Evolutionary conservation across 2,329 filamentous ascomycete genomes (phyloP).

Genomic region (Blastomyces gilchristii): DNA sequence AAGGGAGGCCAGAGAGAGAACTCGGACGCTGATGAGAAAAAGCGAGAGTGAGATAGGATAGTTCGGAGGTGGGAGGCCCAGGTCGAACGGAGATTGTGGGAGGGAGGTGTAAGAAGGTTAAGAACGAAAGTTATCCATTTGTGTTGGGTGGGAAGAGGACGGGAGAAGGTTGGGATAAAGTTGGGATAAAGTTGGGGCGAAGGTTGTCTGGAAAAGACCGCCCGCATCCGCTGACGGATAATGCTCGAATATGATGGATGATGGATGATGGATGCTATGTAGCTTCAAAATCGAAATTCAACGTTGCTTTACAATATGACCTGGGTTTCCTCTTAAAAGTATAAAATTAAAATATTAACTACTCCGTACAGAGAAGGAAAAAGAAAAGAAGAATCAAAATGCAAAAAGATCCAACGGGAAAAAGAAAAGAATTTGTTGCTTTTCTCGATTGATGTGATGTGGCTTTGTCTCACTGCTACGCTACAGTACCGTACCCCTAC

Average conservation of each 20-base stretch:
- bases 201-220: background rate
- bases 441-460: background rate
- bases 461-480: background rate
- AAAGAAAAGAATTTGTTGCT: background rate
- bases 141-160: background rate
- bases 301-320: background rate
- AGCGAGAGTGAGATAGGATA: conserved; percentile 8
- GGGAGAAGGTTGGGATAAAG: too few relatives aligned
- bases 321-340: too few relatives aligned
- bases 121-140: too few relatives aligned
- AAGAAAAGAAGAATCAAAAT: too few relatives aligned
- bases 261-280: background rate
- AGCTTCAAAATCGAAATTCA: background rate
- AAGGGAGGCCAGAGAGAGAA: background rate
- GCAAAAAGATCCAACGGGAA: background rate
- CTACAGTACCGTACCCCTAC: too few relatives aligned
- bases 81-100: too few relatives aligned
- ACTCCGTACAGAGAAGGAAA: too few relatives aligned
- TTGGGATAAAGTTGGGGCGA: background rate
- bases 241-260: background rate
- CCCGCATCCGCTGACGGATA: background rate
- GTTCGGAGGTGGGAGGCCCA: background rate
- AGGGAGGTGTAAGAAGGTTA: background rate
- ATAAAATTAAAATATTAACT: too few relatives aligned
- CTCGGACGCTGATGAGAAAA: conserved; percentile 3